Evolutionary conservation across 148 eudicot species (phyloP).

Genomic region (Cornus controversa): DNA sequence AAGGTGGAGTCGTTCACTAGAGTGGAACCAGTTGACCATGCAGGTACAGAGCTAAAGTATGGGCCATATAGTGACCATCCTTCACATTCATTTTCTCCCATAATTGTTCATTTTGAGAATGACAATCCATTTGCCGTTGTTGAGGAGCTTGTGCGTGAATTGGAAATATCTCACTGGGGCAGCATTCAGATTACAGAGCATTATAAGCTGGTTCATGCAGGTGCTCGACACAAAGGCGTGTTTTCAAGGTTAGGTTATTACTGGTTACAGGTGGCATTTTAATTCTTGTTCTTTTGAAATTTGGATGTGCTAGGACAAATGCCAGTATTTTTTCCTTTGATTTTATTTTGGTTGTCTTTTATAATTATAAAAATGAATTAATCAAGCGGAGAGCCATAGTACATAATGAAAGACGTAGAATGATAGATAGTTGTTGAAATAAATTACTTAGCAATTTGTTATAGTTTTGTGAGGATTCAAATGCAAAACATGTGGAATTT

Average conservation of each 20-base stretch:
- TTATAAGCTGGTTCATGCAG: slow-evolving; percentile 80
- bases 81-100: slow-evolving; percentile 72
- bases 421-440: background rate
- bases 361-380: background rate
- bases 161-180: slow-evolving; percentile 98
- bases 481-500: background rate
- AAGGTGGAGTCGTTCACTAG: slow-evolving; percentile 83
- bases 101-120: slow-evolving; percentile 83
- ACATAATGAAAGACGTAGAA: background rate
- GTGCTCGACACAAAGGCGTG: slow-evolving; percentile 90
- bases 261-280: slow-evolving; percentile 3
- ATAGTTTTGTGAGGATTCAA: background rate
- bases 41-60: slow-evolving; percentile 74
- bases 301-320: background rate
- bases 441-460: background rate
- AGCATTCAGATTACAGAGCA: slow-evolving; percentile 80
- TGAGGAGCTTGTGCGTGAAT: slow-evolving; percentile 92
- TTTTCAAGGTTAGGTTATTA: slow-evolving; percentile 75
- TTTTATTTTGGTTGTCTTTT: background rate
- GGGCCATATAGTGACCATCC: slow-evolving; percentile 74
- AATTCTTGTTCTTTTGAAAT: background rate
- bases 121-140: slow-evolving; percentile 92
- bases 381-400: background rate
- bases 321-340: background rate
- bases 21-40: slow-evolving; percentile 68